phyloP scores from a whole-genome alignment of 2,329 filamentous ascomycete genomes.

The Aspergillus sp. region DNA sequence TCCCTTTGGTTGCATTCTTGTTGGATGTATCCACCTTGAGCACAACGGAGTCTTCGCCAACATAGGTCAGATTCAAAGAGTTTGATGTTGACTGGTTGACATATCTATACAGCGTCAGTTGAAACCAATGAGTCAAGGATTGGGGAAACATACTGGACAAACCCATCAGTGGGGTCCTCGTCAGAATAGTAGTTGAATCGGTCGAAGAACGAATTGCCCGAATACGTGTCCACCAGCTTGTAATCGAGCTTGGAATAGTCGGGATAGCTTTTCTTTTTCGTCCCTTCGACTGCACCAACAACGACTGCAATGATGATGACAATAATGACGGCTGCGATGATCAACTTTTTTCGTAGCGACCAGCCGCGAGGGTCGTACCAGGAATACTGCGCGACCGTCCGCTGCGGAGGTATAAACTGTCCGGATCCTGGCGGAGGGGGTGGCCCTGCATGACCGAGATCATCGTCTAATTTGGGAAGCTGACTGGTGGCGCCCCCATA shows the following conservation, averaged over 20 bases:
- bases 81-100: slow-evolving; percentile 41
- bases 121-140: neutral
- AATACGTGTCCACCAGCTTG: slow-evolving; percentile 44
- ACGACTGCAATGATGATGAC: slow-evolving; percentile 52
- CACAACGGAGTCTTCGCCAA: slow-evolving; percentile 55
- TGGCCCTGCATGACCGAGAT: slow-evolving; percentile 20
- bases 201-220: slow-evolving; percentile 47
- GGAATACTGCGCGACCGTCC: slow-evolving; percentile 21
- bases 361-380: slow-evolving; percentile 56
- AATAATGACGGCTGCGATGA: slow-evolving; percentile 41
- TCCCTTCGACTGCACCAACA: slow-evolving; percentile 45
- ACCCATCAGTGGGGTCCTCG: slow-evolving; percentile 48
- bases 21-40: slow-evolving; percentile 64
- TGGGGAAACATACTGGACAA: slow-evolving; percentile 45
- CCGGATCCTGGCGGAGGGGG: slow-evolving; percentile 16
- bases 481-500: slow-evolving; percentile 25
- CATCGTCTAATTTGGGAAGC: slow-evolving; percentile 18
- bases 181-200: slow-evolving; percentile 49
- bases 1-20: slow-evolving; percentile 59
- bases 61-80: slow-evolving; percentile 61
- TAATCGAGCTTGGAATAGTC: slow-evolving; percentile 47
- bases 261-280: slow-evolving; percentile 44
- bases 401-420: slow-evolving; percentile 5
- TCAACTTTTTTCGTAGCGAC: slow-evolving; percentile 55
- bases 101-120: slow-evolving; percentile 30